phyloP scores from a whole-genome alignment of 805 yeast species.

The Tetrapisispora pingtungensis region DNA sequence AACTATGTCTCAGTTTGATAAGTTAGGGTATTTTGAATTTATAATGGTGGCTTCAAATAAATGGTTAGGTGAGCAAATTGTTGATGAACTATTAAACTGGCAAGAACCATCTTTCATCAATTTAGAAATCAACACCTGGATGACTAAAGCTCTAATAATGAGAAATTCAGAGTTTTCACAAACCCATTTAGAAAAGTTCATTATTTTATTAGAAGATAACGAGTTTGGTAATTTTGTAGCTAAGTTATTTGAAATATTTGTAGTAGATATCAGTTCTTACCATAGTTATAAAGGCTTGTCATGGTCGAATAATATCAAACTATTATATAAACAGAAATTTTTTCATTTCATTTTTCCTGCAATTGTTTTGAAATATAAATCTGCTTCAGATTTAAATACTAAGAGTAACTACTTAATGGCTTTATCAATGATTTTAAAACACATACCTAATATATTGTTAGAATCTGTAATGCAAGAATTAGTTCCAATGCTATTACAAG shows the following conservation, averaged over 20 bases:
- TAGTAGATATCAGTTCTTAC: slow-evolving; percentile 57
- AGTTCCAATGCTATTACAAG: slow-evolving; percentile 62
- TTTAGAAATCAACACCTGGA: slow-evolving; percentile 59
- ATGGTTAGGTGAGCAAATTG: slow-evolving; percentile 16
- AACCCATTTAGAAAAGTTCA: slow-evolving; percentile 27
- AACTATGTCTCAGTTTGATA: slow-evolving; percentile 12
- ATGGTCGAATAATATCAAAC: slow-evolving; percentile 47
- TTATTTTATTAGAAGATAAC: slow-evolving; percentile 30
- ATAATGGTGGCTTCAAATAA: slow-evolving; percentile 22
- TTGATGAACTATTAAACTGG: slow-evolving; percentile 10
- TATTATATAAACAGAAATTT: slow-evolving; percentile 71
- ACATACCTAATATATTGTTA: slow-evolving; percentile 53
- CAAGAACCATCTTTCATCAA: slow-evolving; percentile 14
- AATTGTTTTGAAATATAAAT: slow-evolving; percentile 40
- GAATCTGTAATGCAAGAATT: slow-evolving; percentile 53
- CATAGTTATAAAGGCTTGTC: slow-evolving; percentile 36
- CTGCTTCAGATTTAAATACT: slow-evolving; percentile 14
- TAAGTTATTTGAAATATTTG: slow-evolving; percentile 50
- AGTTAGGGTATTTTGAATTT: slow-evolving; percentile 22
- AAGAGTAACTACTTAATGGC: slow-evolving; percentile 53
- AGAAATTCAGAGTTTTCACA: slow-evolving; percentile 38
- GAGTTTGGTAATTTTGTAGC: slow-evolving; percentile 35
- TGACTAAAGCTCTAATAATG: slow-evolving; percentile 57
- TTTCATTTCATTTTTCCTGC: slow-evolving; percentile 52
- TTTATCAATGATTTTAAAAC: slow-evolving; percentile 55